phyloP scores from a whole-genome alignment of 495 filamentous ascomycete genomes.

The Talaromyces wortmannii region DNA sequence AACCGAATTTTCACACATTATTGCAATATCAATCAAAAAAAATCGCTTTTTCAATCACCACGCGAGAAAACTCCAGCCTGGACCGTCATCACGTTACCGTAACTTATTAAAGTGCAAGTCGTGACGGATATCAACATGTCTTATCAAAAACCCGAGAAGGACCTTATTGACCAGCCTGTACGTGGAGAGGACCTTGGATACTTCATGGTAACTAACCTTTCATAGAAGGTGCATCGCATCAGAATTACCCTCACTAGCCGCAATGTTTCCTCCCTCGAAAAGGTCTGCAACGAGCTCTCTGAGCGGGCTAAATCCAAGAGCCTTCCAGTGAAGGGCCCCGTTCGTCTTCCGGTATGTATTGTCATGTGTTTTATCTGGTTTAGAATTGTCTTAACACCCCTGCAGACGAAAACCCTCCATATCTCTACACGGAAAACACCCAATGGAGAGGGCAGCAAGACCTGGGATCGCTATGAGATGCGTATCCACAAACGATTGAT shows the following conservation, averaged over 20 bases:
- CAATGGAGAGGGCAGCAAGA: slow-evolving; percentile 87
- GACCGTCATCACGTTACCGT: slow-evolving; percentile 56
- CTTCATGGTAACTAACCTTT: not conserved
- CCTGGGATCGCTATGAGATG: slow-evolving; percentile 87
- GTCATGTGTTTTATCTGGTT: not conserved
- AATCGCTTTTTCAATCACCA: not conserved
- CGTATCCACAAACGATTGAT: slow-evolving; percentile 83
- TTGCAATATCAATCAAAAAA: not conserved
- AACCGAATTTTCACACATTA: not conserved
- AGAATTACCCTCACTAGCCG: slow-evolving; percentile 76
- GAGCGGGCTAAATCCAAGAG: slow-evolving; percentile 87
- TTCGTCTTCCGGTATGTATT: slow-evolving; percentile 36
- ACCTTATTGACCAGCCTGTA: slow-evolving; percentile 59
- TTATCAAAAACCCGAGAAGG: slow-evolving; percentile 49
- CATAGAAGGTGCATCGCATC: slow-evolving; percentile 73
- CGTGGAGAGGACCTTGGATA: slow-evolving; percentile 5
- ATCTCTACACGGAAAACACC: slow-evolving; percentile 78
- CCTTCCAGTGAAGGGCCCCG: slow-evolving; percentile 80
- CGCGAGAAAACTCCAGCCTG: not conserved
- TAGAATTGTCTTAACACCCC: slow-evolving; percentile 11
- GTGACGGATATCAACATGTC: slow-evolving; percentile 1
- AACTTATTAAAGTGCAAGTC: slow-evolving; percentile 32
- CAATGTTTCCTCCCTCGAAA: slow-evolving; percentile 77
- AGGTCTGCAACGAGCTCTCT: slow-evolving; percentile 82
- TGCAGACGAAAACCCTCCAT: slow-evolving; percentile 82